Evolutionary conservation across 257 asterid genomes (phyloP), one percentile per base, ranked within the genome.

Genomic region (Echium plantagineum): DNA sequence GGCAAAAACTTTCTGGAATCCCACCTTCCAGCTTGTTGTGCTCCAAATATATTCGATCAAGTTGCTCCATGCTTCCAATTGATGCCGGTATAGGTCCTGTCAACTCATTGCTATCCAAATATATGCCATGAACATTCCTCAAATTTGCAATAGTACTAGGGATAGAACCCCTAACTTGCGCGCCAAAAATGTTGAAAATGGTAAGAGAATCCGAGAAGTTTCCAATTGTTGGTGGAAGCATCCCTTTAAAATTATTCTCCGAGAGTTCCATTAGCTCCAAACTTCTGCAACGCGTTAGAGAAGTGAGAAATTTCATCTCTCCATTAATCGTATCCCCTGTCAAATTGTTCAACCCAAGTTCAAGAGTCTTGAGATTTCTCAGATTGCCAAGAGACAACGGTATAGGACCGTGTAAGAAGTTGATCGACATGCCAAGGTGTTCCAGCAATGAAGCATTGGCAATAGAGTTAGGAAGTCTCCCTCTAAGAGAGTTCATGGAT

Each of bases 1-100:
- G 58, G 67, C 90, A 85, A 66, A 85, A 68, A 15, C 69, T 68
- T 9, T 19, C 18, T 2, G 86, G 88, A 59, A 85, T 77, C 21
- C 26, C 2, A 9, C 90, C 94, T 26, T 67, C 65, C 17, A 85
- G 72, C 18, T 64, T 71, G 26, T 85, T 83, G 61, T 75, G 42
- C 9, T 69, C 74, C 12, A 85, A 81, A 70, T 80, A 76, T 19
- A 85, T 21, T 5, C 81, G 77, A 28, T 68, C 63, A 17, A 82
- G 78, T n/a, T 15, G 22, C 22, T 2, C 59, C 60, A 42, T 17
- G 49, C 18, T 70, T 35, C 46, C 46, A 35, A 35, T 35, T 8
- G 46, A 35, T 8, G 12, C 12, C 6, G 56, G 56, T 17, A 52
- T 52, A 20, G 7, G 19, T 52, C 56, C 56, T 52, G 56, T 52